Percentiles rank a stretch among this genome's conserved stretches.
Evolutionary conservation across 148 eudicot species (phyloP).

Genomic region (Fagopyrum homotropicum): DNA sequence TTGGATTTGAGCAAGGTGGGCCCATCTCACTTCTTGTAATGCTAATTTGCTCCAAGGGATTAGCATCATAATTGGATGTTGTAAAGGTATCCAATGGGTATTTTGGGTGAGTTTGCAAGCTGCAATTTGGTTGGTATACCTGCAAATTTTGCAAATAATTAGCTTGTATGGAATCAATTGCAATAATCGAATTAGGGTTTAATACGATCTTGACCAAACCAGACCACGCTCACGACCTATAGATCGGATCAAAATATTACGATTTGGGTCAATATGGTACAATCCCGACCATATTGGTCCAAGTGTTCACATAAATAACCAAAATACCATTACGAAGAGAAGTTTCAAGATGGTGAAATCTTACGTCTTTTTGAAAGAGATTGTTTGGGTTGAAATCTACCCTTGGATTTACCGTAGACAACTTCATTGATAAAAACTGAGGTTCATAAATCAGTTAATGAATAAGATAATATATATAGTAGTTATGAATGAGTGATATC

Average conservation of each 20-base stretch:
- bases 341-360: background rate
- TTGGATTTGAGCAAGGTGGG: conserved; percentile 4
- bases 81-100: conserved; percentile 43
- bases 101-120: conserved; percentile 29
- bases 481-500: too few relatives aligned
- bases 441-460: background rate
- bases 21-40: background rate
- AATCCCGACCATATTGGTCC: too few relatives aligned
- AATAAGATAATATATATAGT: too few relatives aligned
- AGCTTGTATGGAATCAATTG: too few relatives aligned
- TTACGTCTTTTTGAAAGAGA: conserved; percentile 1
- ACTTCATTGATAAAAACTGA: conserved; percentile 82
- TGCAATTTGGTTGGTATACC: conserved; percentile 47
- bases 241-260: too few relatives aligned
- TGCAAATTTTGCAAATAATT: conserved; percentile 17
- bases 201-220: too few relatives aligned
- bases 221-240: too few relatives aligned
- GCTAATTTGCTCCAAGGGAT: background rate
- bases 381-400: conserved; percentile 1
- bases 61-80: conserved; percentile 33
- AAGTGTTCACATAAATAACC: background rate
- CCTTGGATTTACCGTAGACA: conserved; percentile 54
- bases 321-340: too few relatives aligned
- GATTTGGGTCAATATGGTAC: too few relatives aligned
- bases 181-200: too few relatives aligned